Evolutionary conservation across 2,329 filamentous ascomycete species (phyloP), one percentile per base, ranked within the genome.

Genomic region (Exophiala mesophila): DNA sequence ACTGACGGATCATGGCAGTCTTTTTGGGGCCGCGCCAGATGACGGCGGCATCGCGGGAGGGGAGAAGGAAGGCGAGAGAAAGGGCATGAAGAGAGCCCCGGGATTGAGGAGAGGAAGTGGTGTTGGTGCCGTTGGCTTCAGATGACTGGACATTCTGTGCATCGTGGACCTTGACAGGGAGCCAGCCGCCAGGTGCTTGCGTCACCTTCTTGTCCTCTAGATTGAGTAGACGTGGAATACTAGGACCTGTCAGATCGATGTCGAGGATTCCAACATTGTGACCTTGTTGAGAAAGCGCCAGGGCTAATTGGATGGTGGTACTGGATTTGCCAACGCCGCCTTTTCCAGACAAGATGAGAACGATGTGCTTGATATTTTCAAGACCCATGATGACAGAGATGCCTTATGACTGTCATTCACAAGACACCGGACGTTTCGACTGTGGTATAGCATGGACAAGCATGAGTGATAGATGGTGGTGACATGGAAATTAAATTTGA

Each of bases 21-120:
- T 98, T 98, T 68, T 98, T 98, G 2, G 92, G 92, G 0, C 92
- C 92, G 39, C 92, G 80, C 92, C 92, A 98, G 28, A 98, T 92
- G 0, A 98, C 89, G 0, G 92, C 90, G 57, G 96, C 88, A 49
- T 85, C 86, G 55, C 90, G 74, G 48, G 81, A 78, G 3, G 83
- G 81, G 4, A 98, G 75, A 5, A 98, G 76, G 58, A 98, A 97
- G 2, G 89, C 92, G 1, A 98, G 73, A 41, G 88, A 95, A 85
- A 97, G 96, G 63, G 88, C 92, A 47, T 68, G 63, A 26, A 72
- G 60, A 12, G 67, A 63, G 21, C 69, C 68, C 33, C 54, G 38
- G 16, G 26, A 31, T 42, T 18, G 36, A 21, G n/a, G 32, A 4
- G 41, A 12, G 2, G 18, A 23, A 4, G 21, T 10, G 15, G 21